Conservation (phyloP, 192 early-diverging fungal species). For the Geranomyces michiganensis region DNA sequence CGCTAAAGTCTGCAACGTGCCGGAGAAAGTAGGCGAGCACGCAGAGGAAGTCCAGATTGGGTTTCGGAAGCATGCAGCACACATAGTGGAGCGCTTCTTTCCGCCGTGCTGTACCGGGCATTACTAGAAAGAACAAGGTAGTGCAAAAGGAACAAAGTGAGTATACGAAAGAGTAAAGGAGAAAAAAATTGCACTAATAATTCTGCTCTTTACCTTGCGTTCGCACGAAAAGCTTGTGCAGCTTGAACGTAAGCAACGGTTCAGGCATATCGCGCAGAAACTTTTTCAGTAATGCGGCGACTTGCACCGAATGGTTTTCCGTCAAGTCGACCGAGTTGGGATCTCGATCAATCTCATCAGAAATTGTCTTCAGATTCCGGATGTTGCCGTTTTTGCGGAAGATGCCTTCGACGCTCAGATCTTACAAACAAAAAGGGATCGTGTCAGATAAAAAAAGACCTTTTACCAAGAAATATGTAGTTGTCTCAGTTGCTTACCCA, state of each 20-base stretch:
- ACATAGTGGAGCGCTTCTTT: constrained; percentile 79
- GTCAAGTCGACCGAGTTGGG: constrained; percentile 69
- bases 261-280: constrained; percentile 96
- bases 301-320: constrained; percentile 79
- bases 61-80: constrained; percentile 82
- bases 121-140: constrained; percentile 18
- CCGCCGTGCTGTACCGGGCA: constrained; percentile 32
- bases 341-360: constrained; percentile 85
- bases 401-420: constrained; percentile 88
- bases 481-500: constrained; percentile 54
- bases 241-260: constrained; percentile 86
- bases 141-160: constrained; percentile 1
- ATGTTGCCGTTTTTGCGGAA: constrained; percentile 99
- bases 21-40: constrained; percentile 88
- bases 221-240: constrained; percentile 82
- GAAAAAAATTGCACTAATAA: not conserved
- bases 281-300: constrained; percentile 95
- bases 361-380: constrained; percentile 80
- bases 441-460: not conserved
- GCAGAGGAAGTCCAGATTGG: constrained; percentile 89
- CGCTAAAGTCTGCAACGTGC: constrained; percentile 67
- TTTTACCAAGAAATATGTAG: not conserved
- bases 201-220: constrained; percentile 59
- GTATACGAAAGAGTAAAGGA: constrained; percentile 13
- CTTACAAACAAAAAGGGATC: constrained; percentile 26